These are phyloP conservation scores for Globisporangium cederbergense DNA, from an alignment of 352 stramenopile species.

Conservation along the genomic window DNA sequence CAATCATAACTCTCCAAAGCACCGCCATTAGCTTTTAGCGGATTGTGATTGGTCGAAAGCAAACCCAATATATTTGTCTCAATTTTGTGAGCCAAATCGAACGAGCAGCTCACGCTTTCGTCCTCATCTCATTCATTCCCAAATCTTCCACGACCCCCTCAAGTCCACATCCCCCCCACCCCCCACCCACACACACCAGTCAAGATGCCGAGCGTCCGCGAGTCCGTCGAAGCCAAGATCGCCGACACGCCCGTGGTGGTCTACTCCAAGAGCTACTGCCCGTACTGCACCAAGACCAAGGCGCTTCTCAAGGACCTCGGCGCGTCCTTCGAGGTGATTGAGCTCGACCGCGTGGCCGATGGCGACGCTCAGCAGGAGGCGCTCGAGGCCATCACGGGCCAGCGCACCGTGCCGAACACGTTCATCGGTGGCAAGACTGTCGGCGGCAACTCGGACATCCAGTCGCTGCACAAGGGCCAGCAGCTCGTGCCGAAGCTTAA, in stretches of 20 bases:
- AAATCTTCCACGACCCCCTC: background rate
- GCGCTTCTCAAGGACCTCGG: slow-evolving; percentile 50
- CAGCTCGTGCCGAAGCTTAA: slow-evolving; percentile 89
- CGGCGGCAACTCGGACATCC: slow-evolving; percentile 94
- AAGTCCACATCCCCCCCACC: slow-evolving; percentile 5
- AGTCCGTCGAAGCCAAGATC: slow-evolving; percentile 67
- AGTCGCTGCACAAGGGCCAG: slow-evolving; percentile 79
- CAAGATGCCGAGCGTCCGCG: slow-evolving; percentile 55
- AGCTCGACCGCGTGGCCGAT: slow-evolving; percentile 51
- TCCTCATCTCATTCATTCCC: background rate
- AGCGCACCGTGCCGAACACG: slow-evolving; percentile 96
- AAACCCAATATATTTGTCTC: background rate
- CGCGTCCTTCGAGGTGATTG: slow-evolving; percentile 50
- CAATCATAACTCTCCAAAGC: background rate
- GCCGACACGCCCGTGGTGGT: slow-evolving; percentile 51
- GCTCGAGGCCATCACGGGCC: slow-evolving; percentile 70
- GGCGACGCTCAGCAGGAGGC: slow-evolving; percentile 59
- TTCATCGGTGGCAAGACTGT: slow-evolving; percentile 95
- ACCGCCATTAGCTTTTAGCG: background rate
- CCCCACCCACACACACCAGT: background rate
- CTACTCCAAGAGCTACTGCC: slow-evolving; percentile 96
- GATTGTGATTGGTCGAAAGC: background rate
- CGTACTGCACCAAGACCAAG: slow-evolving; percentile 89
- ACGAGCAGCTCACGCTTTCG: background rate
- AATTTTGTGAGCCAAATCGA: background rate